Base-by-base conservation (phyloP, 164 flowering plant species). In the Sedum album region DNA sequence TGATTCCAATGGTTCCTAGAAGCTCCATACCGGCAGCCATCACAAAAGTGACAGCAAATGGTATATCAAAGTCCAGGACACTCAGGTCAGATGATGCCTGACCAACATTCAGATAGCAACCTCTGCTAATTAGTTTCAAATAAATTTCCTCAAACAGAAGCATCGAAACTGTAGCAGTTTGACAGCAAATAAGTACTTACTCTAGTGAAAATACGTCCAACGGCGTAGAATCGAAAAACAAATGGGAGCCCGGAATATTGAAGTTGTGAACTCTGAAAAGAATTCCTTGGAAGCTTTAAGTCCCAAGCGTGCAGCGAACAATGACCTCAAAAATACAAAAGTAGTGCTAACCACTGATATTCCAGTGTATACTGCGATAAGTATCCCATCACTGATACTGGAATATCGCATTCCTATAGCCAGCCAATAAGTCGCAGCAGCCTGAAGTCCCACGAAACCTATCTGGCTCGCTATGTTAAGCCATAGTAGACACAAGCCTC, bases 31-130 rank as follows among this genome's bases (percentile, higher is more conserved):
- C 61, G 60, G 77, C 66, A 31, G 86, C 76, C 17, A 79, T 14
- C 6, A 81, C 82, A 71, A 81, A 88, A 48, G 70, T 68, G 6
- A 75, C 60, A 48, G 86, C 44, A 60, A 79, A 85, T 41, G 98
- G 92, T 48, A 93, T 79, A 77, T 93, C 94, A 33, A 79, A 82
- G 74, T 93, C 98, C 70, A 90, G 4, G 30, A 83, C 76, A 71
- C 88, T 84, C 73, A 89, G 61, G 77, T 93, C 98, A 21, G 98
- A 89, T 31, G 98, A 91, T 63, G 87, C 91, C 96, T 93, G 82
- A 76, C 69, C 30, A n/a, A 65, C 42, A 6, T 38, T 66, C 42
- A 26, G 36, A 62, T 15, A 28, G 18, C 36, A 30, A 28, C 46
- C 46, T 8, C 41, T 31, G 11, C 21, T 31, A 63, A 64, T 33